Evolutionary conservation across 805 yeast species (phyloP), one percentile per base, ranked within the genome.

Genomic region (Jamesozyma spencerorum): DNA sequence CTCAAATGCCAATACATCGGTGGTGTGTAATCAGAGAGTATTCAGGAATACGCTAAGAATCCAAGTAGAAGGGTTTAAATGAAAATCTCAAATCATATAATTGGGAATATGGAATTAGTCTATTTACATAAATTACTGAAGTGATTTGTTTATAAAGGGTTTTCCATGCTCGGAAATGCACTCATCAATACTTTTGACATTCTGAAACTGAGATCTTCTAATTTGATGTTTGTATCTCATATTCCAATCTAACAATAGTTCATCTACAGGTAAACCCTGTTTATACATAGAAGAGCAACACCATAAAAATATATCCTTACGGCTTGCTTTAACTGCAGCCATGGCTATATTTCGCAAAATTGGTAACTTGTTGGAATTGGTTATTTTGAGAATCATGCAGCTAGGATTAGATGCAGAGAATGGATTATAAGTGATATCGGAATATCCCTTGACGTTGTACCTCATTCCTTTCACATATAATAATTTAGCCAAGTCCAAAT

Each of bases 331-430:
- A 4, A 46, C 36, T 2, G 62, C 54, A 22, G 39, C 44, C 24
- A 39, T 28, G 13, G 58, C 57, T 27, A 57, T 56, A 14, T 48
- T 57, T 43, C 51, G 47, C 8, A 58, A 30, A 3, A 58, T 57
- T 3, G 50, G 44, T 18, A 46, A 34, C 15, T 45, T 39, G 38
- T 57, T 58, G 8, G 36, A 39, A 6, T 48, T 47, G 2, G 49
- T 47, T 2, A 58, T 39, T 31, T 47, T 56, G 2, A 58, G 18
- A 8, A 36, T 37, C 8, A 50, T 42, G 10, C 42, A 34, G 4
- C 39, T 28, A 7, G 60, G 59, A 7, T 44, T 34, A 8, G 55
- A 38, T 7, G 18, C 38, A 4, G 36, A 17, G 41, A 54, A 57
- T 2, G 63, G 62, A 39, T 58, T 54, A 18, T 28, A 34, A 19